phyloP scores from a whole-genome alignment of 2,329 filamentous ascomycete species.

The Claviceps humidiphila region DNA sequence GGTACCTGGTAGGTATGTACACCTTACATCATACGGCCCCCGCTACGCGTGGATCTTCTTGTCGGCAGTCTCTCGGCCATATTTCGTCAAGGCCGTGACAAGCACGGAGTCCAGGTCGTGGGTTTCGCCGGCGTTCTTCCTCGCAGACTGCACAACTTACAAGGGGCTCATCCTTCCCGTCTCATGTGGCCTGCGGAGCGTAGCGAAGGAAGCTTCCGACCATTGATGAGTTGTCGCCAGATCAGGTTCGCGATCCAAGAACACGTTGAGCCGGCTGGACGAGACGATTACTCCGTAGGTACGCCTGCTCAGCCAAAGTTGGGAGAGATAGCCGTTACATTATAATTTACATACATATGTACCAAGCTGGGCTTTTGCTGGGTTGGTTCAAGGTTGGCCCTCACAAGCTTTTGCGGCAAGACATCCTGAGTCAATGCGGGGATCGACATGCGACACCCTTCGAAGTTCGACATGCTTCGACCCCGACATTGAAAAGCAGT shows the following conservation, averaged over 20 bases:
- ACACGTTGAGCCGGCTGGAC: too few relatives aligned
- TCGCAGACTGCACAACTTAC: background rate
- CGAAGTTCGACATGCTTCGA: background rate
- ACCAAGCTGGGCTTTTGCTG: background rate
- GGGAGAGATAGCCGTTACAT: too few relatives aligned
- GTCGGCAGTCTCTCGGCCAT: constrained; percentile 8
- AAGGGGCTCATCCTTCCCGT: background rate
- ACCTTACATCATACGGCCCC: background rate
- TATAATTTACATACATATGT: too few relatives aligned
- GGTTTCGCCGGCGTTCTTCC: background rate
- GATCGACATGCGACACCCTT: background rate
- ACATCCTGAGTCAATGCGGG: background rate
- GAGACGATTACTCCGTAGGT: too few relatives aligned
- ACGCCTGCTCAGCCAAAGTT: too few relatives aligned
- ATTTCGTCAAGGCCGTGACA: constrained; percentile 1
- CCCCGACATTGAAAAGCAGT: background rate
- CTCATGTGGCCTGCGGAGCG: background rate
- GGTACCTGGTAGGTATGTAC: too few relatives aligned
- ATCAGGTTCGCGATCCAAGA: too few relatives aligned
- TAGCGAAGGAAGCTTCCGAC: background rate
- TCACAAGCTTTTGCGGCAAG: background rate
- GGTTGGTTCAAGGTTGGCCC: background rate
- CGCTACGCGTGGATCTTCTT: constrained; percentile 3
- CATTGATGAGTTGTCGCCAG: too few relatives aligned
- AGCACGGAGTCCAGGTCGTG: background rate